Conservation (phyloP, 257 asterid species). For the Salvia rosmarinus region DNA sequence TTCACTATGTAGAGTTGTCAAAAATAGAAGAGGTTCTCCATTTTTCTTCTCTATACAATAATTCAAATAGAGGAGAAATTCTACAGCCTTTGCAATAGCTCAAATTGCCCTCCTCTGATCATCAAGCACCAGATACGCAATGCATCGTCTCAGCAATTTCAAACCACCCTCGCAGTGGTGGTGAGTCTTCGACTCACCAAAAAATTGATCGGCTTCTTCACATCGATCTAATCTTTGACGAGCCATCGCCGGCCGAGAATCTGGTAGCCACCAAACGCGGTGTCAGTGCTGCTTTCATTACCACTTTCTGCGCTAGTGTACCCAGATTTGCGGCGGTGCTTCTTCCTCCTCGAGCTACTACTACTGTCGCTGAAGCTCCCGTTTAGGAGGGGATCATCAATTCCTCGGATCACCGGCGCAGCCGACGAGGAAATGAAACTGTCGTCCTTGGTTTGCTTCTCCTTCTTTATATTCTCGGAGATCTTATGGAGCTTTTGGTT, state of each 20-base stretch:
- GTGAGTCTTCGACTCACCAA: not conserved
- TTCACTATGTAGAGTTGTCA: slow-evolving; percentile 8
- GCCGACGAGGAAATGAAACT: slow-evolving; percentile 63
- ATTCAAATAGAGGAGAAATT: slow-evolving; percentile 22
- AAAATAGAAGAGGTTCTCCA: slow-evolving; percentile 6
- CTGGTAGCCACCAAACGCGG: slow-evolving; percentile 57
- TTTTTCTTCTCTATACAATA: slow-evolving; percentile 34
- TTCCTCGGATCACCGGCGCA: slow-evolving; percentile 69
- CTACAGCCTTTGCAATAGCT: slow-evolving; percentile 31
- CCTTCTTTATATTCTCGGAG: slow-evolving; percentile 86
- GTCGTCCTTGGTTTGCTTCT: slow-evolving; percentile 71
- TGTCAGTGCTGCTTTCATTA: slow-evolving; percentile 64
- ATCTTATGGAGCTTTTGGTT: slow-evolving; percentile 73
- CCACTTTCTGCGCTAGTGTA: slow-evolving; percentile 93
- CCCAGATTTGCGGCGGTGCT: slow-evolving; percentile 70
- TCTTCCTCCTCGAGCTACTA: slow-evolving; percentile 65
- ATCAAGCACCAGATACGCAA: slow-evolving; percentile 22
- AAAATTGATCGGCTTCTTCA: not conserved
- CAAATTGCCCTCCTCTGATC: slow-evolving; percentile 15
- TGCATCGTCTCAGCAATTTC: slow-evolving; percentile 10
- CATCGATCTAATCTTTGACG: slow-evolving; percentile 55
- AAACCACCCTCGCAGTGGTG: not conserved
- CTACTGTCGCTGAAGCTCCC: slow-evolving; percentile 86
- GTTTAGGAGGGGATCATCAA: slow-evolving; percentile 89
- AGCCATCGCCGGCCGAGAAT: slow-evolving; percentile 89